These are phyloP conservation scores for Eurotiales sp. DNA, from an alignment of 2,329 filamentous ascomycete species.

Conservation along the genomic window DNA sequence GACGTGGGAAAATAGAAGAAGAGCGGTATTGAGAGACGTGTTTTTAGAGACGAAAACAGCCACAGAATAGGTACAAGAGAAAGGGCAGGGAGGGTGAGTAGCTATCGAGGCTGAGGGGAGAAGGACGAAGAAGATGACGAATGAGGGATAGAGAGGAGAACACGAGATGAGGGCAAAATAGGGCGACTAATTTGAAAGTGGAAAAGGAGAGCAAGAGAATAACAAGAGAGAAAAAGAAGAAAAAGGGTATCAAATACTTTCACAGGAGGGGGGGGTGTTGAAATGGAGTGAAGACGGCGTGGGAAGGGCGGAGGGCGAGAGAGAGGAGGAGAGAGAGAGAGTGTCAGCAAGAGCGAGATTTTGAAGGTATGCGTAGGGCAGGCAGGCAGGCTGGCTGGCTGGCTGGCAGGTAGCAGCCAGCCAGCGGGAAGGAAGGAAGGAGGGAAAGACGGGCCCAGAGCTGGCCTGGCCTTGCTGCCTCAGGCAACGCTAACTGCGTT, in stretches of 20 bases:
- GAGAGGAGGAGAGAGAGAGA: conserved; percentile 1
- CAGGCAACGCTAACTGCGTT: not conserved
- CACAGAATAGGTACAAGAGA: conserved; percentile 18
- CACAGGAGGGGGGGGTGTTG: conserved; percentile 4
- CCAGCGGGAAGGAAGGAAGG: not conserved
- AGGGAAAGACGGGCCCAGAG: not conserved
- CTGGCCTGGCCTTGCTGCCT: too few species aligned
- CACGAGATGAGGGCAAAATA: conserved; percentile 17
- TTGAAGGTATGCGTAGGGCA: not conserved
- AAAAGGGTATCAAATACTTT: conserved; percentile 9
- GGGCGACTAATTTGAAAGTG: conserved; percentile 25
- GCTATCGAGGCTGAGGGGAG: conserved; percentile 6
- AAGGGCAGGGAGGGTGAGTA: too few species aligned
- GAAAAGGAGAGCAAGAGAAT: conserved; percentile 24
- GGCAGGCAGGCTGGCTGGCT: not conserved
- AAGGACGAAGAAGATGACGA: conserved; percentile 10
- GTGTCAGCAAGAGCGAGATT: not conserved
- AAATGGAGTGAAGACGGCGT: conserved; percentile 5
- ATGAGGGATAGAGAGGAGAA: conserved; percentile 9
- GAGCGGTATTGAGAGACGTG: conserved; percentile 12
- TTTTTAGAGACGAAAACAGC: not conserved
- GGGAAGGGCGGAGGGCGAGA: not conserved
- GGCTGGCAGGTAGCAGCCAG: not conserved
- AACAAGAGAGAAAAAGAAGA: conserved; percentile 22
- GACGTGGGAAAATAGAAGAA: conserved; percentile 27